A percentile compares a stretch with the other conserved stretches of the same genome.
Conservation (phyloP, 257 asterid species). For the Apocynum venetum region DNA sequence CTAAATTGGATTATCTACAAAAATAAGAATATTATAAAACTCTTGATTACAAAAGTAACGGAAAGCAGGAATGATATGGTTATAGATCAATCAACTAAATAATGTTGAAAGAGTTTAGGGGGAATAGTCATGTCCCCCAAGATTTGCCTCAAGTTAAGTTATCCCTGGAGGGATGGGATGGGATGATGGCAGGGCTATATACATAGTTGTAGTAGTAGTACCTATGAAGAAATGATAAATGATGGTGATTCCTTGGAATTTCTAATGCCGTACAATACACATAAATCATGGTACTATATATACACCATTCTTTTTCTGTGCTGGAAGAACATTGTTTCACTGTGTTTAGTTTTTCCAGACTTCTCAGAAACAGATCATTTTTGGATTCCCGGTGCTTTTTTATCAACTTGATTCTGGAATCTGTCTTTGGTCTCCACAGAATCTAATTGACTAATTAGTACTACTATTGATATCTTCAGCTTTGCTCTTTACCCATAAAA, state of each 20-base stretch:
- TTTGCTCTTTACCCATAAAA: constrained; percentile 12
- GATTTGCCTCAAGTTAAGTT: not conserved
- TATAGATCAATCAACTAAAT: too few relatives aligned
- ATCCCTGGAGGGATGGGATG: not conserved
- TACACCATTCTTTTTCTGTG: not conserved
- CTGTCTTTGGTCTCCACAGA: not conserved
- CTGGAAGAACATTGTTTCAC: constrained; percentile 2
- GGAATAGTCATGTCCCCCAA: too few relatives aligned
- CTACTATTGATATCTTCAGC: not conserved
- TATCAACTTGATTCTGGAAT: not conserved
- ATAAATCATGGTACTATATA: not conserved
- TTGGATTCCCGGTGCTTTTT: not conserved
- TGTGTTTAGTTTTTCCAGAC: not conserved
- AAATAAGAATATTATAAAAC: too few relatives aligned
- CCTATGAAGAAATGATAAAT: not conserved
- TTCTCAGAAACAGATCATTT: not conserved
- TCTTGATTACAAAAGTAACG: too few relatives aligned
- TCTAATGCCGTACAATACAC: not conserved
- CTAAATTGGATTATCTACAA: too few relatives aligned
- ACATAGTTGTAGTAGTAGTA: not conserved
- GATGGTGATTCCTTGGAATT: not conserved
- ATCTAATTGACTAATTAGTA: not conserved
- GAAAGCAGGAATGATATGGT: too few relatives aligned
- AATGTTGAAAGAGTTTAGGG: too few relatives aligned
- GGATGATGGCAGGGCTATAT: not conserved